Evolutionary conservation across 1,139 yeast species (phyloP), one percentile per base, ranked within the genome.

Genomic region (Lodderomyces parapsilosis): DNA sequence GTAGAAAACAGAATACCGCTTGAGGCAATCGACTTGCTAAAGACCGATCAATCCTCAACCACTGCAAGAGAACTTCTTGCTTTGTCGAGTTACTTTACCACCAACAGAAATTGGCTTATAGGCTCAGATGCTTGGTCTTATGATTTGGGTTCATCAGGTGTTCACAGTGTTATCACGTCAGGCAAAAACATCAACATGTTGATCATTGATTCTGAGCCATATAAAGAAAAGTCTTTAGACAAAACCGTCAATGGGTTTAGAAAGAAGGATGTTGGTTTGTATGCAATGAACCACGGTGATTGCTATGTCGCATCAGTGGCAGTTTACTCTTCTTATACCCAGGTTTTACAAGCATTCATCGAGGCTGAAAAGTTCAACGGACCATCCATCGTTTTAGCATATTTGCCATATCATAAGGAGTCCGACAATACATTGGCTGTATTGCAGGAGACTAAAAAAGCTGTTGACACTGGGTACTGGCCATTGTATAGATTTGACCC

Each of bases 51-150:
- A 3, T 57, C 72, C 2, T 65, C 70, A 11, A 55, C 68, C 14
- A 41, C 50, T 39, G 71, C 86, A 5, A 54, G 67, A 39, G 60
- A 68, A 10, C 66, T 86, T 11, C 68, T 85, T 38, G 62, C 66
- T 2, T 64, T 68, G 37, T 66, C 76, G 48, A 66, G 70, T 3
- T 73, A 68, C 49, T 74, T 84, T 50, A 62, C 60, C 36, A 57
- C 71, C 35, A 70, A 71, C 42, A 73, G 86, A 20, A 76, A 80
- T 48, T 91, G 99, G 99, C 71, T 91, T 49, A 74, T 93, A 49
- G 97, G 97, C 19, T 89, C 97, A 7, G 98, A 91, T 64, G 81
- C 95, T 27, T 91, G 99, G 98, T 79, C 96, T 17, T 90, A 85
- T 60, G 98, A 91, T 68, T 71, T 88, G 53, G 98, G 98, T 33